These are phyloP conservation scores for Serendipita vermifera DNA, from an alignment of 768 basidiomycete genomes.

Conservation along the genomic window DNA sequence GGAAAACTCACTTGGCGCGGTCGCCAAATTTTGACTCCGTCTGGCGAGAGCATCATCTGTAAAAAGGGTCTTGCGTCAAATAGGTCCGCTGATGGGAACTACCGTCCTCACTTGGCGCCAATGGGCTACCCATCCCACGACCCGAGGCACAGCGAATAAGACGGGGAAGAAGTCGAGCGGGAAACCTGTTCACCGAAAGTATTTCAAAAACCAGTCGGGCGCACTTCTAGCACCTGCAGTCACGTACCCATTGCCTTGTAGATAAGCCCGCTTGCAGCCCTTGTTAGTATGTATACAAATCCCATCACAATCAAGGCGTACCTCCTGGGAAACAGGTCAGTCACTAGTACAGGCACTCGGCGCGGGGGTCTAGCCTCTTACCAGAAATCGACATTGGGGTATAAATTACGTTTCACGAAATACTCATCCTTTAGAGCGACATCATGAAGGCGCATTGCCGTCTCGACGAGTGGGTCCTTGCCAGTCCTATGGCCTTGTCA, in stretches of 20 bases:
- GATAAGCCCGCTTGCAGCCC: slow-evolving; percentile 55
- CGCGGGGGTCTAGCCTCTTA: slow-evolving; percentile 30
- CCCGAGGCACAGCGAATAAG: slow-evolving; percentile 80
- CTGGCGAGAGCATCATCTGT: slow-evolving; percentile 83
- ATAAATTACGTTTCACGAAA: slow-evolving; percentile 66
- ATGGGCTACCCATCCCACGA: slow-evolving; percentile 87
- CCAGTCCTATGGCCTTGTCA: slow-evolving; percentile 47
- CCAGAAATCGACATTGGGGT: slow-evolving; percentile 91
- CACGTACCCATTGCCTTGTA: slow-evolving; percentile 79
- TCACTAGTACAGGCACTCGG: slow-evolving; percentile 11
- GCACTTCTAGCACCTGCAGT: slow-evolving; percentile 9
- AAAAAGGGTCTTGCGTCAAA: slow-evolving; percentile 10
- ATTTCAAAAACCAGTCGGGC: slow-evolving; percentile 9
- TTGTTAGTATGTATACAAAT: neutral
- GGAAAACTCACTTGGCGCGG: slow-evolving; percentile 51
- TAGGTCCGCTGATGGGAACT: slow-evolving; percentile 15
- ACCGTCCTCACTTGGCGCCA: slow-evolving; percentile 91
- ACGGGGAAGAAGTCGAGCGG: slow-evolving; percentile 92
- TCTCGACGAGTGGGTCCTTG: slow-evolving; percentile 69
- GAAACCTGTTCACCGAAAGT: slow-evolving; percentile 42
- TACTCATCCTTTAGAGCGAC: slow-evolving; percentile 86
- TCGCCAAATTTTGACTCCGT: slow-evolving; percentile 89
- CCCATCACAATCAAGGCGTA: slow-evolving; percentile 16
- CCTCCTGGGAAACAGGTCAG: slow-evolving; percentile 35
- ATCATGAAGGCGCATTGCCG: slow-evolving; percentile 79